phyloP scores from a whole-genome alignment of 768 basidiomycete species.

The Neoboletus subvelutipes region DNA sequence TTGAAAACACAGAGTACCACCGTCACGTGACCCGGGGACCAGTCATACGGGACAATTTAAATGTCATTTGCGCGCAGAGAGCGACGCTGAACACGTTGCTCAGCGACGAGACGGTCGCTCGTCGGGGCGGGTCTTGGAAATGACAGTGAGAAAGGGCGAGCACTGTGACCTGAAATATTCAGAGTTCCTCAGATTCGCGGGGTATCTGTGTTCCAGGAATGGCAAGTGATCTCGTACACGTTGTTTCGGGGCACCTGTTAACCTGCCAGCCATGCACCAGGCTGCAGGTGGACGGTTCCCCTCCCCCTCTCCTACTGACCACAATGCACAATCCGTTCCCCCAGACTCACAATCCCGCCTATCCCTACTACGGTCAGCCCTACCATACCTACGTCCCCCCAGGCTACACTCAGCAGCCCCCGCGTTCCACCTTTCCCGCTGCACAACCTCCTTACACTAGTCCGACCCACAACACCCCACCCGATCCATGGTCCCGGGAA shows the following conservation, averaged over 20 bases:
- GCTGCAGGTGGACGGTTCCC: constrained; percentile 11
- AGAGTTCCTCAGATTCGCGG: too few relatives aligned
- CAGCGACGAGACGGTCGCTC: background rate
- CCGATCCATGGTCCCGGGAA: constrained; percentile 35
- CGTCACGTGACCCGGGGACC: constrained; percentile 22
- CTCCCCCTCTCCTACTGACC: constrained; percentile 6
- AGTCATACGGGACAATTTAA: too few relatives aligned
- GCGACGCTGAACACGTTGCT: background rate
- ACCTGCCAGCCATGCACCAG: constrained; percentile 23
- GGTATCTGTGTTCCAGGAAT: constrained; percentile 33
- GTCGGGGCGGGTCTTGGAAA: background rate
- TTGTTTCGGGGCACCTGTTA: constrained; percentile 14
- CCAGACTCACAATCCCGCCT: constrained; percentile 41
- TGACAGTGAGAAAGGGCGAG: too few relatives aligned
- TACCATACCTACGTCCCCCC: constrained; percentile 38
- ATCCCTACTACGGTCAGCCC: constrained; percentile 47
- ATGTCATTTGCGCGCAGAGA: too few relatives aligned
- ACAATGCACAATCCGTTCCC: constrained; percentile 34
- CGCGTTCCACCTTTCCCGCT: constrained; percentile 16
- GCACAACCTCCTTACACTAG: constrained; percentile 17
- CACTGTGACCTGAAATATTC: too few relatives aligned
- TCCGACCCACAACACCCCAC: constrained; percentile 34
- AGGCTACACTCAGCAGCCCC: constrained; percentile 24
- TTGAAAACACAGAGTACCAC: background rate
- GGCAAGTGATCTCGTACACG: constrained; percentile 26